A percentile compares a stretch with the other conserved stretches of the same genome.
Evolutionary conservation across 495 filamentous ascomycete genomes (phyloP).

Genomic region (Penicillium cinerascens): DNA sequence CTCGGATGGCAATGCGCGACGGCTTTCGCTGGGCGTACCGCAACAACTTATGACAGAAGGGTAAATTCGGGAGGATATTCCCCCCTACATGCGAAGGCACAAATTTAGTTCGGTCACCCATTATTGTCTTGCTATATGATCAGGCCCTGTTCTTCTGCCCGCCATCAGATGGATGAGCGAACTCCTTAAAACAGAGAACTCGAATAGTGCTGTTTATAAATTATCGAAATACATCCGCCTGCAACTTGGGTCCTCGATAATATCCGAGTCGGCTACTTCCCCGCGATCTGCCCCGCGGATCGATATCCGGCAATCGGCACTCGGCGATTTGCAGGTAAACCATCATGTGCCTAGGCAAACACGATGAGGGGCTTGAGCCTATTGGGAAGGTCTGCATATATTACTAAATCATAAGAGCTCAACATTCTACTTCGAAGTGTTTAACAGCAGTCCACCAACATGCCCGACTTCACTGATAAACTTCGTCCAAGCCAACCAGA

Average conservation of each 20-base stretch:
- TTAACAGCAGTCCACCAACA: constrained; percentile 9
- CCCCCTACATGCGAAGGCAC: constrained; percentile 26
- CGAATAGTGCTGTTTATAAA: neutral
- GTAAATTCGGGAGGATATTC: constrained; percentile 20
- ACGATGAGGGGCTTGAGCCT: neutral
- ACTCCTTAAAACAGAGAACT: neutral
- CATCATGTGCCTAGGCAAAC: neutral
- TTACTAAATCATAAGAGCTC: neutral
- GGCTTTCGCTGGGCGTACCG: constrained; percentile 24
- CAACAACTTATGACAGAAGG: constrained; percentile 29
- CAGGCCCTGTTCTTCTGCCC: neutral
- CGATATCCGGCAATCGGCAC: constrained; percentile 27
- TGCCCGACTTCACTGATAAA: constrained; percentile 47
- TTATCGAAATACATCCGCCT: neutral
- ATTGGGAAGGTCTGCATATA: neutral
- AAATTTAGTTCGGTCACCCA: constrained; percentile 23
- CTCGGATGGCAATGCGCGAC: constrained; percentile 21
- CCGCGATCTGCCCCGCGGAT: constrained; percentile 17
- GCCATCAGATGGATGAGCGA: neutral
- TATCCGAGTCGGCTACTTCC: constrained; percentile 21
- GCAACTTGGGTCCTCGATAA: constrained; percentile 1
- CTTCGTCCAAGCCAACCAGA: constrained; percentile 37
- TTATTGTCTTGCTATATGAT: neutral
- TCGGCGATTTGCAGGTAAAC: constrained; percentile 12
- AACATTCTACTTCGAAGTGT: neutral